Evolutionary conservation across 2,329 filamentous ascomycete species (phyloP).

Genomic region (Neoscytalidium dimidiatum): DNA sequence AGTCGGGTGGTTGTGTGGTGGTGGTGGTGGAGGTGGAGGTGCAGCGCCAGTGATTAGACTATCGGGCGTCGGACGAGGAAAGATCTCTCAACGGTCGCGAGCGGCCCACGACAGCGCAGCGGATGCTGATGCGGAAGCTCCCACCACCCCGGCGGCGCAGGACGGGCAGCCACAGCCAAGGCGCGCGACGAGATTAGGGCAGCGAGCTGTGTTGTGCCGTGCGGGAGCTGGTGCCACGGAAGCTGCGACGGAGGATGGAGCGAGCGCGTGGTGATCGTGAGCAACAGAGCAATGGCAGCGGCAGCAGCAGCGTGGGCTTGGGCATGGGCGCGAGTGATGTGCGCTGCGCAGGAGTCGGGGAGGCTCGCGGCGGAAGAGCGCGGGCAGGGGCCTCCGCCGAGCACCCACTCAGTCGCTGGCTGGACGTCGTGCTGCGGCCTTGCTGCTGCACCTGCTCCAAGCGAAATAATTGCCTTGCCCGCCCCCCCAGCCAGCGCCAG

Average conservation of each 20-base stretch:
- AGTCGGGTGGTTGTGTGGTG: conserved; percentile 16
- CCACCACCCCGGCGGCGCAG: conserved; percentile 18
- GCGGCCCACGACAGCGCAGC: conserved; percentile 17
- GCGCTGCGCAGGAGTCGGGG: conserved; percentile 14
- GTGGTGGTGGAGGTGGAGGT: conserved; percentile 20
- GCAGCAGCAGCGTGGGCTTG: too few relatives aligned
- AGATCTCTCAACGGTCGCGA: conserved; percentile 24
- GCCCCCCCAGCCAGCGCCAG: neutral
- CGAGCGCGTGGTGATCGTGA: conserved; percentile 19
- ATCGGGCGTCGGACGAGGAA: conserved; percentile 20
- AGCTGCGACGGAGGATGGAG: conserved; percentile 20
- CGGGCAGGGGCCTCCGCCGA: conserved; percentile 10
- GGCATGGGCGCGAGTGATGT: conserved; percentile 15
- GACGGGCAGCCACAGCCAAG: conserved; percentile 21
- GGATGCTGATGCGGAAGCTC: conserved; percentile 24
- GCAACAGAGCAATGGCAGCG: neutral
- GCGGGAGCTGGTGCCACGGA: conserved; percentile 21
- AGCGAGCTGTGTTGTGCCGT: conserved; percentile 18
- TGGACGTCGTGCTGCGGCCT: conserved; percentile 12
- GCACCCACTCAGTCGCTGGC: neutral
- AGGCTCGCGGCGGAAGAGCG: conserved; percentile 11
- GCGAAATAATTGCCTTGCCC: conserved; percentile 17
- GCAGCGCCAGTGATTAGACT: conserved; percentile 20
- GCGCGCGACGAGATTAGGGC: conserved; percentile 22
- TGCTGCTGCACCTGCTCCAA: conserved; percentile 15